Evolutionary conservation across 2,329 filamentous ascomycete genomes (phyloP).

Genomic region (Aspergillus sp.): DNA sequence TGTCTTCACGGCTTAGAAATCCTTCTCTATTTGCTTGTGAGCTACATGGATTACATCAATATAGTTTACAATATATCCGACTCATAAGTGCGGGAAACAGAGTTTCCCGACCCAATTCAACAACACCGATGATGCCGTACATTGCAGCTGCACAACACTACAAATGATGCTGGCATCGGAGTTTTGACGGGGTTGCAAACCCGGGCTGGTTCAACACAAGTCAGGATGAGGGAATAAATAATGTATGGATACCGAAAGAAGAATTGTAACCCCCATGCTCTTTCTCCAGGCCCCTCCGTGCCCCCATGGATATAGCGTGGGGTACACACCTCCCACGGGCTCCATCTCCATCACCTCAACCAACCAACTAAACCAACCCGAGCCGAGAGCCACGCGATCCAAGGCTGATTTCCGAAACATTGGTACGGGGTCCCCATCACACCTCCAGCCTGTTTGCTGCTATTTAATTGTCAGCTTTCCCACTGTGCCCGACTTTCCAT

Average conservation of each 20-base stretch:
- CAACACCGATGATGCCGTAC: too few species aligned
- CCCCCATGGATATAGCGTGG: conserved; percentile 15
- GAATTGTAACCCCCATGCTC: background rate
- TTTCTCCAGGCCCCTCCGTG: background rate
- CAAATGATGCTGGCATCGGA: too few species aligned
- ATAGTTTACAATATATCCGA: too few species aligned
- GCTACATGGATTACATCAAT: too few species aligned
- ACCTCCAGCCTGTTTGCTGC: background rate
- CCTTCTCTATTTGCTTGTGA: too few species aligned
- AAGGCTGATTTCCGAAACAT: conserved; percentile 8
- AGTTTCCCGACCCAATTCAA: too few species aligned
- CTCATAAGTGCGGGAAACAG: too few species aligned
- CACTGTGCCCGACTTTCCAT: background rate
- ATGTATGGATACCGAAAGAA: background rate
- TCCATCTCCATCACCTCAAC: background rate
- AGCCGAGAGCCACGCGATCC: conserved; percentile 13
- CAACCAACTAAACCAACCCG: conserved; percentile 15
- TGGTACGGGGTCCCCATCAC: conserved; percentile 9
- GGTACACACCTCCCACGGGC: conserved; percentile 11
- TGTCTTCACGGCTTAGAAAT: too few species aligned
- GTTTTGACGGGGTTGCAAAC: background rate
- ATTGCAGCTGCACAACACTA: too few species aligned
- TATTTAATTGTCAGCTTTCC: conserved; percentile 13
- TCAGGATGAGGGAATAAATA: background rate
- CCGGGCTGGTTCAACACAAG: background rate